These are phyloP conservation scores for Colletotrichum destructivum DNA, from an alignment of 2,329 filamentous ascomycete genomes.

Conservation along the genomic window DNA sequence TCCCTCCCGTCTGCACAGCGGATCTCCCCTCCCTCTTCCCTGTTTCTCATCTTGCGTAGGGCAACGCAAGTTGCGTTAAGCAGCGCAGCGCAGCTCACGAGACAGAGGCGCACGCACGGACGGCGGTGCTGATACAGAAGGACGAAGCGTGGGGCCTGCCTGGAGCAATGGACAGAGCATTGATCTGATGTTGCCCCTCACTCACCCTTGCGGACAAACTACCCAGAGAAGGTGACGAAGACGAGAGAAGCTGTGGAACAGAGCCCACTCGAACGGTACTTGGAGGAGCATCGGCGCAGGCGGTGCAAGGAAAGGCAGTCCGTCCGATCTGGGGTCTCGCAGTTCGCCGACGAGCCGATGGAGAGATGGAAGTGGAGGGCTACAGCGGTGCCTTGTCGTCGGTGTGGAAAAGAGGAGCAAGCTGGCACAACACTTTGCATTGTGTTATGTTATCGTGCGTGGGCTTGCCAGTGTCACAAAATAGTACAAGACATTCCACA, in stretches of 20 bases:
- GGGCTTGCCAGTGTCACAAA: too few species aligned
- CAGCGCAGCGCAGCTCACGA: background rate
- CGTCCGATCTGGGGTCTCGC: constrained; percentile 37
- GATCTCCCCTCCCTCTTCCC: background rate
- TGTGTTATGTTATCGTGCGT: too few species aligned
- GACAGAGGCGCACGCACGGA: constrained; percentile 1
- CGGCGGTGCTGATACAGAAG: constrained; percentile 4
- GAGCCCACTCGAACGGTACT: background rate
- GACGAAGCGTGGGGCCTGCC: background rate
- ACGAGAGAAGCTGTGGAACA: constrained; percentile 7
- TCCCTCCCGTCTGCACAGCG: constrained; percentile 1
- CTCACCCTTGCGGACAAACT: too few species aligned
- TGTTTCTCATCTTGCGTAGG: background rate
- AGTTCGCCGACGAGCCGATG: constrained; percentile 40
- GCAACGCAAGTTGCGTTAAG: background rate
- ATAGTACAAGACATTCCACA: too few species aligned
- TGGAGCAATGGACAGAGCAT: background rate
- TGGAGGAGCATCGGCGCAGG: background rate
- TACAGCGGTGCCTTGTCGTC: constrained; percentile 18
- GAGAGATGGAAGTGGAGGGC: constrained; percentile 32
- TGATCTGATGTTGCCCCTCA: constrained; percentile 6
- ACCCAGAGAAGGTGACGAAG: background rate
- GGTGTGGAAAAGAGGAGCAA: background rate
- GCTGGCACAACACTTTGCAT: background rate
- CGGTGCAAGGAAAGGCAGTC: constrained; percentile 12